Percentiles rank a stretch among this genome's conserved stretches.
Evolutionary conservation across 257 asterid species (phyloP).

Genomic region (Striga asiatica): DNA sequence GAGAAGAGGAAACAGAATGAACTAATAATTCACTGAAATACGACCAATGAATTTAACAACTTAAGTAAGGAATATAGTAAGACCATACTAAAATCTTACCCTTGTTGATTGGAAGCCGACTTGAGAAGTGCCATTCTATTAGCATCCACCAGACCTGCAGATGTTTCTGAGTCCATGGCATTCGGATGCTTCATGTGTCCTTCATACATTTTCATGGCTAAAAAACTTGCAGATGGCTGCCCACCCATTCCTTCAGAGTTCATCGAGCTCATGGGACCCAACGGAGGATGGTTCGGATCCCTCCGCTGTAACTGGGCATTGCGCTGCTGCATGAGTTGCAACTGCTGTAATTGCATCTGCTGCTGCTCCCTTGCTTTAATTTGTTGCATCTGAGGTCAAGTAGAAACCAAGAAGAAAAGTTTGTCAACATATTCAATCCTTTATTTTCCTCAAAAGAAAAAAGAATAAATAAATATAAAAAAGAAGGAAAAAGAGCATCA

Average conservation of each 20-base stretch:
- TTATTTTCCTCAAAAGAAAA: too few relatives aligned
- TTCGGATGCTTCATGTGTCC: conserved; percentile 91
- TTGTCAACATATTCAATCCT: background rate
- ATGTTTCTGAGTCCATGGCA: conserved; percentile 88
- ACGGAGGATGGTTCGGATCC: conserved; percentile 88
- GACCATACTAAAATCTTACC: conserved; percentile 36
- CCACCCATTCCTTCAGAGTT: conserved; percentile 89
- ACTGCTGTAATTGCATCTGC: conserved; percentile 74
- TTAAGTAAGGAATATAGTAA: background rate
- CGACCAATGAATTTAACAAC: background rate
- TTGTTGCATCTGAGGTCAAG: conserved; percentile 70
- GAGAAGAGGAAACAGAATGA: background rate
- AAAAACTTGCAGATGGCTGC: conserved; percentile 88
- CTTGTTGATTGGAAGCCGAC: conserved; percentile 84
- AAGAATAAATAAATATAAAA: too few relatives aligned
- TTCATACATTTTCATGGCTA: conserved; percentile 95
- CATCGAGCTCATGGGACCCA: conserved; percentile 78
- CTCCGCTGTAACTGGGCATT: conserved; percentile 84
- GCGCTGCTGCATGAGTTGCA: conserved; percentile 94
- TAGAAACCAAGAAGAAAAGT: conserved; percentile 4
- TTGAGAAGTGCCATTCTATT: conserved; percentile 87
- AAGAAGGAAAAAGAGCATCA: conserved; percentile 1
- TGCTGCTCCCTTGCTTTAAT: conserved; percentile 93
- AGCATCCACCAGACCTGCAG: conserved; percentile 63
- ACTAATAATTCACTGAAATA: background rate